Base-by-base conservation (phyloP, 1,284 basidiomycete genomes). In the Sporisorium graminicola region DNA sequence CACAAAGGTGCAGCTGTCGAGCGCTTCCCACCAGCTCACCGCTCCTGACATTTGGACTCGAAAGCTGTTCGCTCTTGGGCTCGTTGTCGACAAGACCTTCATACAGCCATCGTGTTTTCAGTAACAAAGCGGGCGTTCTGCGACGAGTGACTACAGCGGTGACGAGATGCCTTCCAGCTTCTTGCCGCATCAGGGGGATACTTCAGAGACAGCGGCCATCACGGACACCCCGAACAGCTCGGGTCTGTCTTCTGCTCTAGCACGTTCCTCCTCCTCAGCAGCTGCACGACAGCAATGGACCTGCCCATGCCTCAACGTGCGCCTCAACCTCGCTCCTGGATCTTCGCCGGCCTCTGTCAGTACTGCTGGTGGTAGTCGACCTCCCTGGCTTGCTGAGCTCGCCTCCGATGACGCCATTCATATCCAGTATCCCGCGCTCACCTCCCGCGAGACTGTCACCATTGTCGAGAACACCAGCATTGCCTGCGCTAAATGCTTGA, bases 401-500 rank as follows among this genome's bases (percentile, higher is more conserved):
- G 54, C 53, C 5, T 68, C 69, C 20, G 65, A 72, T 63, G 54
- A 64, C 44, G 74, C 69, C 10, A 77, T 77, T 33, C 55, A 62
- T 14, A 53, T 73, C 46, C 57, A 65, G 22, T 65, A 64, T 27
- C 75, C 75, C 24, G 55, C 59, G 6, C 61, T 77, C 26, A 70
- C 65, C 4, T 62, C 71, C 7, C 75, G 75, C 33, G 75, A 77
- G 37, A 70, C 63, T 1, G 55, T 74, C 58, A 70, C 55, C 43
- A 40, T 77, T 0, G 58, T 67, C 3, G 59, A 66, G 29, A 60
- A 58, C 59, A 63, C 37, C 46, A 67, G 44, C 64, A 54, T 74
- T 27, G 61, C 71, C 22, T 77, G 75, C 64, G 65, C 71, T 14
- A 72, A 63, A 31, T 78, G 77, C 61, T 49, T 76, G 47, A 73